Percentiles rank a stretch among this genome's conserved stretches.
These are phyloP conservation scores for Penicillium brasilianum DNA, from an alignment of 2,329 filamentous ascomycete genomes.

Conservation along the genomic window DNA sequence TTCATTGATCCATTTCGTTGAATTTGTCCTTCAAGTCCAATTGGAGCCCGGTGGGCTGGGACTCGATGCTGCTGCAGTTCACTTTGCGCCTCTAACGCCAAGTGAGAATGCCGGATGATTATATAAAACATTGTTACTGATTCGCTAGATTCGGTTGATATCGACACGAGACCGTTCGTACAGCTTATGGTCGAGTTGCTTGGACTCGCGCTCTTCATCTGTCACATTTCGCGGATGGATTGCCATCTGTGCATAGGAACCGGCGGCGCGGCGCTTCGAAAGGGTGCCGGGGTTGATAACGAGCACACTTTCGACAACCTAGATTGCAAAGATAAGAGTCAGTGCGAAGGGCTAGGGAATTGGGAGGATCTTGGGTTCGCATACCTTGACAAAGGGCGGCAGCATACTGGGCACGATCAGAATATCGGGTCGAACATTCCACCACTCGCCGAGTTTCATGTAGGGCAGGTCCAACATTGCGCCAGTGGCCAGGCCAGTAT, in stretches of 20 bases:
- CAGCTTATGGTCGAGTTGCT: conserved; percentile 72
- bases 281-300: conserved; percentile 88
- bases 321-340: conserved; percentile 6
- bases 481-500: conserved; percentile 67
- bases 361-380: conserved; percentile 28
- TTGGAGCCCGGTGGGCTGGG: neutral
- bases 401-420: conserved; percentile 81
- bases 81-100: conserved; percentile 27
- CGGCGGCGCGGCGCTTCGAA: conserved; percentile 81
- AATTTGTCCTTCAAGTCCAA: conserved; percentile 11
- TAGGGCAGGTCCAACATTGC: conserved; percentile 83
- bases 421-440: conserved; percentile 82
- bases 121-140: conserved; percentile 14
- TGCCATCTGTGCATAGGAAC: conserved; percentile 82
- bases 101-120: conserved; percentile 32
- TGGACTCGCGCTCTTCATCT: conserved; percentile 62
- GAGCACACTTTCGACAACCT: conserved; percentile 90
- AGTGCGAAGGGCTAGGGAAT: neutral
- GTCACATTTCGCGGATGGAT: conserved; percentile 68
- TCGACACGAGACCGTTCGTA: conserved; percentile 86
- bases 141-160: conserved; percentile 72
- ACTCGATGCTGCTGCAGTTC: conserved; percentile 2
- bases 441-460: conserved; percentile 87
- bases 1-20: conserved; percentile 25
- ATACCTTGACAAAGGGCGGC: conserved; percentile 85